Percentiles rank a stretch among this genome's conserved stretches.
These are phyloP conservation scores for Calonectria hawksworthii DNA, from an alignment of 2,329 filamentous ascomycete species.

Conservation along the genomic window DNA sequence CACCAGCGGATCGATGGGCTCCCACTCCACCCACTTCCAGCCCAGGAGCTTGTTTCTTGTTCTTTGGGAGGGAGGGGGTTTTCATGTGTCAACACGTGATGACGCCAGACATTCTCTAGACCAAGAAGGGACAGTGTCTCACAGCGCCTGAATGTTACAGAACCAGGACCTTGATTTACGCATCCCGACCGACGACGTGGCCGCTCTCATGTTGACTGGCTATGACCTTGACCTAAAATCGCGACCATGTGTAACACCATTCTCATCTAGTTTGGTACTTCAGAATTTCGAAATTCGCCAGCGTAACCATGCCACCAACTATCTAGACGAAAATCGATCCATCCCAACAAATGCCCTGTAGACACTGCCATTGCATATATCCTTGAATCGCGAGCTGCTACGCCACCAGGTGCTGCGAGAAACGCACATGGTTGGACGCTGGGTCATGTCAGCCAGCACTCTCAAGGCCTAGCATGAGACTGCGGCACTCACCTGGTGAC, in stretches of 20 bases:
- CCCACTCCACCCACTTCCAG: neutral
- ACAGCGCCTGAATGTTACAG: neutral
- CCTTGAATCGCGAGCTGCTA: slow-evolving; percentile 16
- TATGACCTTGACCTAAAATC: neutral
- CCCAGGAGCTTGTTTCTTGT: neutral
- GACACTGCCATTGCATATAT: neutral
- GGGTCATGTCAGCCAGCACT: neutral
- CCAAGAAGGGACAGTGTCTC: neutral
- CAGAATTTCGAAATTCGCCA: neutral
- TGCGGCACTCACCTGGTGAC: slow-evolving; percentile 7
- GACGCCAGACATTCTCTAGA: neutral
- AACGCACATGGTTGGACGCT: slow-evolving; percentile 19
- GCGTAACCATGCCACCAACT: neutral
- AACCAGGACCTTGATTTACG: neutral
- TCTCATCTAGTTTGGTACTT: neutral
- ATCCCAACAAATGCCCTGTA: neutral
- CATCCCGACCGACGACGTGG: neutral
- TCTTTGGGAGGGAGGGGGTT: neutral
- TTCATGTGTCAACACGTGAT: slow-evolving; percentile 6
- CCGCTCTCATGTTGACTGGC: neutral
- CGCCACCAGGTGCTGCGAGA: slow-evolving; percentile 25
- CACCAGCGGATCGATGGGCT: slow-evolving; percentile 4
- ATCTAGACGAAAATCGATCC: neutral
- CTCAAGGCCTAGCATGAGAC: neutral
- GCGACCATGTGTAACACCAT: neutral